Percentiles rank a stretch among this genome's conserved stretches.
Evolutionary conservation across 2,329 filamentous ascomycete species (phyloP).

Genomic region (Bipolaris zeicola): DNA sequence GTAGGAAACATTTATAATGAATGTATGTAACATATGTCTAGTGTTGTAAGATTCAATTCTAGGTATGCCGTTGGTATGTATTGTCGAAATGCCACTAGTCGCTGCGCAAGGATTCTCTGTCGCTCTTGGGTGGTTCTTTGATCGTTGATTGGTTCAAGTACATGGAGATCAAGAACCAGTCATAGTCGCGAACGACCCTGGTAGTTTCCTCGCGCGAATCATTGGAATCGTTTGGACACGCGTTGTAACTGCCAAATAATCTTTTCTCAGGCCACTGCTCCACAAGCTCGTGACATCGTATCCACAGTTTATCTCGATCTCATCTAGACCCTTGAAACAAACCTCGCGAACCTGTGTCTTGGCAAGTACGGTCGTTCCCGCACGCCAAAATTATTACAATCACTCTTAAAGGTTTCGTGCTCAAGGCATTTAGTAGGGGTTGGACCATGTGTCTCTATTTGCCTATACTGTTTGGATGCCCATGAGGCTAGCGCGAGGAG

Average conservation of each 20-base stretch:
- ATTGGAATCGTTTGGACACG: constrained; percentile 5
- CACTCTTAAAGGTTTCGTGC: no score
- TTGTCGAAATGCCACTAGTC: constrained; percentile 7
- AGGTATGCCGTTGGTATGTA: constrained; percentile 1
- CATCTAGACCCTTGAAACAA: neutral
- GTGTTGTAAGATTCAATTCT: no score
- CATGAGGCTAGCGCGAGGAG: no score
- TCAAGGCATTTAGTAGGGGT: no score
- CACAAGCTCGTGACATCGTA: neutral
- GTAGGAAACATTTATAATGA: neutral
- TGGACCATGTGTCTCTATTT: no score
- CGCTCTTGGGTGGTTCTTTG: constrained; percentile 13
- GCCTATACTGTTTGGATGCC: no score
- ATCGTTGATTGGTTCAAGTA: constrained; percentile 16
- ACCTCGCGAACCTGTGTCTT: neutral
- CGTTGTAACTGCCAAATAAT: neutral
- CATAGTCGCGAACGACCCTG: constrained; percentile 14
- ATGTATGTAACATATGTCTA: no score
- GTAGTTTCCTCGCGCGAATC: constrained; percentile 16
- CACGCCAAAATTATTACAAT: no score
- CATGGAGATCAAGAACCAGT: constrained; percentile 17
- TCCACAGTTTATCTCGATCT: neutral
- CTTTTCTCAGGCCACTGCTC: neutral
- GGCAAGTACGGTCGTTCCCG: no score
- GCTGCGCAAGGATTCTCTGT: constrained; percentile 16